Evolutionary conservation across 495 filamentous ascomycete species (phyloP).

Genomic region (Hyphodiscus hymeniophilus): DNA sequence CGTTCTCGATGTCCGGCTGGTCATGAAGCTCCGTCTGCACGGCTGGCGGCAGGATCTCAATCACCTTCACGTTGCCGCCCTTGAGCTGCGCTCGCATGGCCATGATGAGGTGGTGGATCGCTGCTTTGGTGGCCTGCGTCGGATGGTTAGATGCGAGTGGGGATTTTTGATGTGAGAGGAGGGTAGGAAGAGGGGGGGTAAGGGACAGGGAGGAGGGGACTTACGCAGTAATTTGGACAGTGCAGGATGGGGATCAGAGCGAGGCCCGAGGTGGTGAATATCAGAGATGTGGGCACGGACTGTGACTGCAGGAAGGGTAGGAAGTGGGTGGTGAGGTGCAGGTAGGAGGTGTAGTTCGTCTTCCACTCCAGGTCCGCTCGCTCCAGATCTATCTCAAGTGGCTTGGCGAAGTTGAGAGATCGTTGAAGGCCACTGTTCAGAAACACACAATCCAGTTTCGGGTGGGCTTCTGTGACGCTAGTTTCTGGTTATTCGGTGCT

Average conservation of each 20-base stretch:
- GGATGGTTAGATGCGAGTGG: too few species aligned
- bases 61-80: slow-evolving; percentile 38
- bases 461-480: slow-evolving; percentile 40
- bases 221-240: slow-evolving; percentile 34
- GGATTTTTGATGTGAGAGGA: too few species aligned
- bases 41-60: slow-evolving; percentile 48
- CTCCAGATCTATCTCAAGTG: slow-evolving; percentile 41
- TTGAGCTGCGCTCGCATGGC: slow-evolving; percentile 43
- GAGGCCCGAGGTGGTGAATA: slow-evolving; percentile 33
- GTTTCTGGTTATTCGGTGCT: background rate
- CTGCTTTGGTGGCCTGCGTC: slow-evolving; percentile 41
- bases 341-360: slow-evolving; percentile 49
- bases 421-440: slow-evolving; percentile 39
- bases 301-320: slow-evolving; percentile 46
- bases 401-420: slow-evolving; percentile 44
- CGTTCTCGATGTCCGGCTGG: slow-evolving; percentile 4
- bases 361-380: slow-evolving; percentile 40
- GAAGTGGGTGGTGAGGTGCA: slow-evolving; percentile 49
- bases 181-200: too few species aligned
- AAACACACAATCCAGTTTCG: slow-evolving; percentile 40
- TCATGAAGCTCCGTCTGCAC: slow-evolving; percentile 35
- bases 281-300: slow-evolving; percentile 2
- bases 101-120: slow-evolving; percentile 37
- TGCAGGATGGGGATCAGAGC: slow-evolving; percentile 30
- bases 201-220: too few species aligned